A percentile compares a stretch with the other conserved stretches of the same genome.
These are phyloP conservation scores for Posidonia oceanica DNA, from an alignment of 116 monocot species.

Conservation along the genomic window DNA sequence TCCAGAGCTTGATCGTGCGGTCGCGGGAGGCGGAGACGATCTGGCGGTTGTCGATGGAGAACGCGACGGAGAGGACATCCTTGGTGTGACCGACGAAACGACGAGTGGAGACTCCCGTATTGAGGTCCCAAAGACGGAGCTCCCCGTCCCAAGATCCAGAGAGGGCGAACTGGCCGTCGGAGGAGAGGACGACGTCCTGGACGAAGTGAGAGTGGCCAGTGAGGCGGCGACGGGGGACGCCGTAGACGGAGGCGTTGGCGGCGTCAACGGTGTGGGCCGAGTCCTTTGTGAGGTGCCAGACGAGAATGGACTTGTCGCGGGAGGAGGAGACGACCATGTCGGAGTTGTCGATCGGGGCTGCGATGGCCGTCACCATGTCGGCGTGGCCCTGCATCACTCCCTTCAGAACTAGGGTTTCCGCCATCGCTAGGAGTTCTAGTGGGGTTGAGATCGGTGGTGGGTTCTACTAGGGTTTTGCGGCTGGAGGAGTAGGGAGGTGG, in stretches of 20 bases:
- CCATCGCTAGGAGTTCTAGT: constrained; percentile 8
- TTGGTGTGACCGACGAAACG: constrained; percentile 25
- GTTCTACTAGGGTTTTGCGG: constrained; percentile 6
- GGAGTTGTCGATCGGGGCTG: constrained; percentile 26
- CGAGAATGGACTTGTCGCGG: constrained; percentile 25
- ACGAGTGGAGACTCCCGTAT: constrained; percentile 15
- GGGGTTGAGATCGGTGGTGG: background rate
- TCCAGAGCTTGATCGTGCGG: constrained; percentile 25
- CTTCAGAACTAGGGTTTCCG: constrained; percentile 20
- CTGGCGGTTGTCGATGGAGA: constrained; percentile 25
- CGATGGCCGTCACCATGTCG: constrained; percentile 22
- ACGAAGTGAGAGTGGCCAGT: constrained; percentile 22
- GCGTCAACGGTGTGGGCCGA: background rate
- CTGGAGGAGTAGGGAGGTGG: background rate
- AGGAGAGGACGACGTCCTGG: constrained; percentile 17
- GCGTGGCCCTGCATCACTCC: constrained; percentile 20
- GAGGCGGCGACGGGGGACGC: constrained; percentile 14
- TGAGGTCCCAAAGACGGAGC: constrained; percentile 21
- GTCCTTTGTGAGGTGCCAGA: constrained; percentile 20
- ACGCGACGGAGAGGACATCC: constrained; percentile 27
- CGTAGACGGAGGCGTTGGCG: background rate
- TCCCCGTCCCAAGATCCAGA: constrained; percentile 18
- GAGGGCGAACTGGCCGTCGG: constrained; percentile 21
- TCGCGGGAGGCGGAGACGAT: constrained; percentile 25
- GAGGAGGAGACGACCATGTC: constrained; percentile 26